These are phyloP conservation scores for Saprolegnia diclina DNA, from an alignment of 352 stramenopile genomes.

Conservation along the genomic window DNA sequence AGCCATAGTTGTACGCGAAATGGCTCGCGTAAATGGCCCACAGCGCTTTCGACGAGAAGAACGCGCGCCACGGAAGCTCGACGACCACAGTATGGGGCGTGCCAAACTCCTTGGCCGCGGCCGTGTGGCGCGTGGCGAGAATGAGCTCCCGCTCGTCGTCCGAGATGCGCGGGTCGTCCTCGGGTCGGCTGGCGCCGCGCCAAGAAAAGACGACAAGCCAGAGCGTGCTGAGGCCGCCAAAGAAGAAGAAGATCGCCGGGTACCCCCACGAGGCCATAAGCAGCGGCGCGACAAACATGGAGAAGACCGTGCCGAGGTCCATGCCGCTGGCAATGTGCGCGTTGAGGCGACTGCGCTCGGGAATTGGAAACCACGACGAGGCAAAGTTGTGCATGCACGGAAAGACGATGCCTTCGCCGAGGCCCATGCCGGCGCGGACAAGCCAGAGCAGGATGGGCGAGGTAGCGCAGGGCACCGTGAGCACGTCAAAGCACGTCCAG, in stretches of 20 bases:
- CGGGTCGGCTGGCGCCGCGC: constrained; percentile 57
- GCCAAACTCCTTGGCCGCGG: neutral
- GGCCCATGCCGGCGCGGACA: constrained; percentile 69
- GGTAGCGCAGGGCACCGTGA: constrained; percentile 57
- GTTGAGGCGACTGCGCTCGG: constrained; percentile 75
- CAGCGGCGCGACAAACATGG: constrained; percentile 64
- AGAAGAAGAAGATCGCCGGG: constrained; percentile 72
- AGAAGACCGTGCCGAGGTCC: constrained; percentile 75
- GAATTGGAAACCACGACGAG: constrained; percentile 74
- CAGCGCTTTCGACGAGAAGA: constrained; percentile 57
- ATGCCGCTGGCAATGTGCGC: constrained; percentile 69
- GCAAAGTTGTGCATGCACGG: constrained; percentile 85
- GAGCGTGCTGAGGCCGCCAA: constrained; percentile 65
- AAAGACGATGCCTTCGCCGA: constrained; percentile 83
- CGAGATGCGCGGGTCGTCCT: constrained; percentile 57
- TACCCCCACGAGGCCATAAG: constrained; percentile 59
- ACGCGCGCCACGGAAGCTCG: constrained; percentile 38
- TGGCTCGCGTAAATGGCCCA: constrained; percentile 83
- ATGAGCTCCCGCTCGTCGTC: constrained; percentile 57
- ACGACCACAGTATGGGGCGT: neutral
- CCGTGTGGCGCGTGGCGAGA: constrained; percentile 44
- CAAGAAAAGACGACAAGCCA: constrained; percentile 61
- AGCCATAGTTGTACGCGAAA: constrained; percentile 85
- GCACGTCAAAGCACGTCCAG: constrained; percentile 81
- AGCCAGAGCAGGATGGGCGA: constrained; percentile 66